Conservation (phyloP, 2,329 filamentous ascomycete species). For the Cladosporium sp. region DNA sequence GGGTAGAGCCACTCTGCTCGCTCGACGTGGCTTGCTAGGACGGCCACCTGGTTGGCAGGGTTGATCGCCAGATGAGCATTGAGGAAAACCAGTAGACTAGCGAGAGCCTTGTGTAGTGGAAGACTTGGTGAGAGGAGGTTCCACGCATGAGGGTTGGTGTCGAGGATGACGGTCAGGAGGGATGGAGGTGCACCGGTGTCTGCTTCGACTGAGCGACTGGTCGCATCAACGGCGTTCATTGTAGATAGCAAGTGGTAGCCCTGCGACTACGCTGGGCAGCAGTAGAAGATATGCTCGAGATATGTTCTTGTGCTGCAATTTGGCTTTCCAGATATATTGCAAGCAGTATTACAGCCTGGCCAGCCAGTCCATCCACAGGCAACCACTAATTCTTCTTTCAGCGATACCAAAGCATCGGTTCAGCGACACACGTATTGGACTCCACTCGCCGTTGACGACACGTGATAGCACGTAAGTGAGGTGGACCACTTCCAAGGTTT, state of each 20-base stretch:
- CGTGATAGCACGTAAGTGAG: slow-evolving; percentile 4
- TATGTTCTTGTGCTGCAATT: not conserved
- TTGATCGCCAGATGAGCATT: slow-evolving; percentile 95
- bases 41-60: slow-evolving; percentile 87
- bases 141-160: slow-evolving; percentile 97
- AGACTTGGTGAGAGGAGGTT: slow-evolving; percentile 72
- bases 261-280: not conserved
- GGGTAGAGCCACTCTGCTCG: slow-evolving; percentile 91
- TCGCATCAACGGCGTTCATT: slow-evolving; percentile 69
- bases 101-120: slow-evolving; percentile 79
- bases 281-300: not conserved
- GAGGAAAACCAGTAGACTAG: slow-evolving; percentile 91
- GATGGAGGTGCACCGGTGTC: slow-evolving; percentile 62
- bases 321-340: not conserved
- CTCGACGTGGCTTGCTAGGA: slow-evolving; percentile 86
- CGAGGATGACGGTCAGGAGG: slow-evolving; percentile 85
- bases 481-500: not conserved
- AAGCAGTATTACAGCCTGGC: not conserved
- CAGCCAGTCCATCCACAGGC: not conserved
- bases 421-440: too few relatives aligned
- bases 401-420: not conserved
- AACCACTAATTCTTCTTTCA: not conserved
- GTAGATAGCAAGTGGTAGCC: not conserved
- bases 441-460: too few relatives aligned
- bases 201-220: slow-evolving; percentile 44